phyloP scores from a whole-genome alignment of 805 yeast genomes.

The Starmerella davenportii region DNA sequence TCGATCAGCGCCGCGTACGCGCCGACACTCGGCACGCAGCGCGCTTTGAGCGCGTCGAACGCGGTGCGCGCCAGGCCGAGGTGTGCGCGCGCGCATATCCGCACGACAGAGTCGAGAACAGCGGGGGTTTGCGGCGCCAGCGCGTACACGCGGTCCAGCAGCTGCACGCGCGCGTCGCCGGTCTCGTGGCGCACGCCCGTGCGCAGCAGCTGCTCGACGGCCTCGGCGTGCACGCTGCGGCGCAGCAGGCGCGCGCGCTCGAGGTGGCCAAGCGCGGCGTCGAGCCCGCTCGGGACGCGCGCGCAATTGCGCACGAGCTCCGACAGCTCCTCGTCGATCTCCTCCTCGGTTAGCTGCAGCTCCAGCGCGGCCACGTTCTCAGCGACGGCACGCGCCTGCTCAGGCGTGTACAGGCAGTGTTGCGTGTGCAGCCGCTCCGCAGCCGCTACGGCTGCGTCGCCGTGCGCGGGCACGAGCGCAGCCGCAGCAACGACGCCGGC shows the following conservation, averaged over 20 bases:
- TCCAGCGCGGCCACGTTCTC: neutral
- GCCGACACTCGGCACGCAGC: no score
- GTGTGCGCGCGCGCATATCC: slow-evolving; percentile 11
- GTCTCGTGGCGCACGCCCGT: neutral
- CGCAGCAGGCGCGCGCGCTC: neutral
- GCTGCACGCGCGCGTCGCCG: no score
- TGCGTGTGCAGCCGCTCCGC: no score
- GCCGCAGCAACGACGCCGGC: no score
- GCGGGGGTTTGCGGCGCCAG: no score
- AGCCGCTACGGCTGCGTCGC: no score
- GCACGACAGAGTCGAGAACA: slow-evolving; percentile 12
- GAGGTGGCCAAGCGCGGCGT: neutral
- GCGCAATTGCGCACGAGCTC: neutral
- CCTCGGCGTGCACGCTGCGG: neutral
- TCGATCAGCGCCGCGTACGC: no score
- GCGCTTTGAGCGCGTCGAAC: slow-evolving; percentile 8
- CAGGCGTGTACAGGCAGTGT: neutral
- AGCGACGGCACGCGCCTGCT: neutral
- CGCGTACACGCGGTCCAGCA: no score
- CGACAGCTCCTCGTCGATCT: neutral
- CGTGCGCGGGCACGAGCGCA: no score
- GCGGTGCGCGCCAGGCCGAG: slow-evolving; percentile 13
- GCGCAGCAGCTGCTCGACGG: neutral
- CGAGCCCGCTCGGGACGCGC: neutral
- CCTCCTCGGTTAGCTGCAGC: neutral